phyloP scores from a whole-genome alignment of 805 yeast genomes.

The Yamadazyma laniorum region DNA sequence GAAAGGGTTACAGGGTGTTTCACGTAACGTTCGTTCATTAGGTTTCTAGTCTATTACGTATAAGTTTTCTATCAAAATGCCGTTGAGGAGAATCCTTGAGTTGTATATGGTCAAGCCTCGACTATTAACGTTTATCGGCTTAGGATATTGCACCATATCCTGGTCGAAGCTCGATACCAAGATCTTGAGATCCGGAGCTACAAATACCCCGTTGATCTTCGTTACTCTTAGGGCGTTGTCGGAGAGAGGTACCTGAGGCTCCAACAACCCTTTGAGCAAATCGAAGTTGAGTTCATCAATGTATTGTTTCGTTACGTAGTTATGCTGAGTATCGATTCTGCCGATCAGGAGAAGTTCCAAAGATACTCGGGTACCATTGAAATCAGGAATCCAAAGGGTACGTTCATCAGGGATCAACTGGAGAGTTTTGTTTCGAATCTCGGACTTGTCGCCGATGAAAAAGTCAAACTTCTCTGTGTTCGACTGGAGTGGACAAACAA shows the following conservation, averaged over 20 bases:
- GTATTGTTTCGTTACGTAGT: slow-evolving; percentile 3
- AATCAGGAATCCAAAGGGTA: slow-evolving; percentile 40
- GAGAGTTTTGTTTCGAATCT: slow-evolving; percentile 14
- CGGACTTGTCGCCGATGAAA: slow-evolving; percentile 27
- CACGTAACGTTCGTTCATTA: too few relatives aligned
- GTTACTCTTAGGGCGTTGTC: slow-evolving; percentile 24
- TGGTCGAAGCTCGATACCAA: slow-evolving; percentile 5
- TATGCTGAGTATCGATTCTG: slow-evolving; percentile 31
- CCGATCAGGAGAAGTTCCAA: slow-evolving; percentile 47
- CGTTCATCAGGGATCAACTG: slow-evolving; percentile 7
- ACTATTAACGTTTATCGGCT: background rate
- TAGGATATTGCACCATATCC: background rate
- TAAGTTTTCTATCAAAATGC: slow-evolving; percentile 12
- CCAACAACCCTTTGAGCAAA: slow-evolving; percentile 14
- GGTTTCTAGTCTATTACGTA: background rate
- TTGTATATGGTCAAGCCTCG: background rate
- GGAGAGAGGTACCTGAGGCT: slow-evolving; percentile 3
- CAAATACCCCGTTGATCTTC: slow-evolving; percentile 33
- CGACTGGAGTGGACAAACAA: slow-evolving; percentile 19
- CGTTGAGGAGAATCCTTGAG: slow-evolving; percentile 10
- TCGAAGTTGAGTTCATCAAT: background rate
- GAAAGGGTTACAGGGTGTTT: too few relatives aligned
- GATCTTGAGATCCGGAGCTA: slow-evolving; percentile 16
- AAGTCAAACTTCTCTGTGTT: slow-evolving; percentile 27
- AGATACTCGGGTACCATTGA: slow-evolving; percentile 43